Percentiles rank a stretch among this genome's conserved stretches.
Evolutionary conservation across 306 rosid genomes (phyloP).

Genomic region (Quercus cerris): DNA sequence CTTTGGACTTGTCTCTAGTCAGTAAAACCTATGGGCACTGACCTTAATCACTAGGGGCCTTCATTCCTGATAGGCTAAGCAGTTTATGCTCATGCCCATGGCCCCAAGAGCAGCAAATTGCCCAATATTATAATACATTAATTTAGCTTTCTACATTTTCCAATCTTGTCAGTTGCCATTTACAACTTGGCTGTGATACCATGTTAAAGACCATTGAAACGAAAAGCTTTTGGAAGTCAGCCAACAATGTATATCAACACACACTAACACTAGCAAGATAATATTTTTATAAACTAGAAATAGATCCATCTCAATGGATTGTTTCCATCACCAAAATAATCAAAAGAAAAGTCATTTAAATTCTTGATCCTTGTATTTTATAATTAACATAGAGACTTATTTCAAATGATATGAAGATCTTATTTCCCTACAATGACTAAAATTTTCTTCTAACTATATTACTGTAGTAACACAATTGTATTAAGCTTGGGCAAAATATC

Average conservation of each 20-base stretch:
- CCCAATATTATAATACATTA: background rate
- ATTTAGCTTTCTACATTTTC: background rate
- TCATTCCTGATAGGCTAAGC: too few species aligned
- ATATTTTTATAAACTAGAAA: too few species aligned
- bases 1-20: too few species aligned
- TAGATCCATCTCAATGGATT: too few species aligned
- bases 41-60: too few species aligned
- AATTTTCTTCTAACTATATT: background rate
- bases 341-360: too few species aligned
- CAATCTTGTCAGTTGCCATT: background rate
- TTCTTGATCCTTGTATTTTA: too few species aligned
- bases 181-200: background rate
- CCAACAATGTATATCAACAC: too few species aligned
- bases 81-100: too few species aligned
- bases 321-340: too few species aligned
- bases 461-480: background rate
- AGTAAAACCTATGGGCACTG: too few species aligned
- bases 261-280: too few species aligned
- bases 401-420: background rate
- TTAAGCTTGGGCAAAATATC: background rate
- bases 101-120: background rate
- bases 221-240: background rate
- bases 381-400: background rate
- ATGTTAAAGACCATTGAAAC: background rate
- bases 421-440: constrained; percentile 15